A percentile compares a stretch with the other conserved stretches of the same genome.
phyloP scores from a whole-genome alignment of 441 rosid genomes.

The Flueggea neowawraea region DNA sequence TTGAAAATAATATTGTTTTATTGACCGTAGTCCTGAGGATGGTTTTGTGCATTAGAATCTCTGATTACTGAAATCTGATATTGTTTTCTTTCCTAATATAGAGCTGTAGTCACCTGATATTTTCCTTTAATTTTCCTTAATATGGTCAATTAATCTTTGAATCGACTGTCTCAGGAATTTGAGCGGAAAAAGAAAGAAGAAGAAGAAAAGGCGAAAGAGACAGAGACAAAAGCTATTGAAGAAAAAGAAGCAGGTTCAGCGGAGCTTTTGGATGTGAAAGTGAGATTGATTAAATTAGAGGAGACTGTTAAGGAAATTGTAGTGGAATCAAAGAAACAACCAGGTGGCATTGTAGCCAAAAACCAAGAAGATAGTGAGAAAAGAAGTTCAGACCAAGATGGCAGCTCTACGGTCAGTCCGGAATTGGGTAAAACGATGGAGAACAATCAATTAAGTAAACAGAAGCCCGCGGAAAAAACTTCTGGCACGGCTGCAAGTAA shows the following conservation, averaged over 20 bases:
- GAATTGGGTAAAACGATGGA: slow-evolving; percentile 24
- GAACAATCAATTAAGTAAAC: slow-evolving; percentile 12
- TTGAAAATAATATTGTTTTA: no score
- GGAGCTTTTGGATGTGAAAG: slow-evolving; percentile 59
- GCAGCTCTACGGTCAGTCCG: slow-evolving; percentile 10
- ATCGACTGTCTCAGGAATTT: slow-evolving; percentile 42
- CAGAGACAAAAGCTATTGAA: slow-evolving; percentile 39
- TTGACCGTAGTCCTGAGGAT: not conserved
- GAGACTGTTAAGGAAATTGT: slow-evolving; percentile 62
- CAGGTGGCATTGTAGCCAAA: slow-evolving; percentile 25
- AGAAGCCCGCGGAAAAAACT: slow-evolving; percentile 13
- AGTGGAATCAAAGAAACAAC: slow-evolving; percentile 53
- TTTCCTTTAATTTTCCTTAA: not conserved
- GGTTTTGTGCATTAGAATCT: not conserved
- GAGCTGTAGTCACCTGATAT: not conserved
- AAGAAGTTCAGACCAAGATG: slow-evolving; percentile 13
- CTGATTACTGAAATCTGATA: not conserved
- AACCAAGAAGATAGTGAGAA: slow-evolving; percentile 27
- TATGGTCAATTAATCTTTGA: not conserved
- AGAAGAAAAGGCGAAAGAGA: slow-evolving; percentile 54
- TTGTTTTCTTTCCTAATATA: not conserved
- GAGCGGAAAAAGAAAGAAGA: slow-evolving; percentile 57
- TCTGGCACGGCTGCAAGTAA: slow-evolving; percentile 6
- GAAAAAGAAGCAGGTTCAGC: slow-evolving; percentile 36
- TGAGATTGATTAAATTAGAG: slow-evolving; percentile 74